Base-by-base conservation (phyloP, 768 basidiomycete species). In the Tricholomella constricta region DNA sequence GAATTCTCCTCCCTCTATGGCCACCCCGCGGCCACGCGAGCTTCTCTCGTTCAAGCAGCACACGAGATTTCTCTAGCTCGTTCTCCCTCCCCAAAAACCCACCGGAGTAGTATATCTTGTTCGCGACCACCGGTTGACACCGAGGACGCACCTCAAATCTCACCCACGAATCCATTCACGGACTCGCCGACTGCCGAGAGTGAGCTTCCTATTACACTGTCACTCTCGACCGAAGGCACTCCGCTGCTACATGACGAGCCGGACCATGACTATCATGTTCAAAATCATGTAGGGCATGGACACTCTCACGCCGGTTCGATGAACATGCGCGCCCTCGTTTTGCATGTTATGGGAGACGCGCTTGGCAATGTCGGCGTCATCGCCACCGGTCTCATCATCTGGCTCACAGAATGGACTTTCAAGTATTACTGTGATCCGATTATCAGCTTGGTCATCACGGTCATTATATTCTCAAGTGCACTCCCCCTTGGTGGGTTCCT, bases 321-420 rank as follows among this genome's bases (percentile, higher is more conserved):
- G 97, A 99, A 98, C 71, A 98, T 98, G 95, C 88, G 78, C n/a
- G 97, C 94, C 26, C 78, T 99, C 1, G 77, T 98, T 27, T 72
- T 99, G 25, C 97, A 99, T 69, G 97, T 98, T 34, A 69, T 99
- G 40, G 96, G 96, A 29, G 96, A 99, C 74, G 96, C 96, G 50
- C 81, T 99, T 22, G 97, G 97, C 45, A 98, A 99, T 69, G 91
- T 98, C 56, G 97, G 97, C 47, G 97, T 99, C 56, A 97, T 99
- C 54, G 85, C 88, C 31, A 92, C 95, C 4, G 97, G 97, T 51
- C 82, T 98, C 10, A 76, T 98, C 65, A 97, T 99, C 65, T 95
- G 93, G 94, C 80, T 90, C 52, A 87, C 89, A 1, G 73, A 83
- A 22, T 95, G 91, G 85, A 71, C 74, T 60, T 94, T 82, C 80